Percentiles rank a stretch among this genome's conserved stretches.
Evolutionary conservation across 2,329 filamentous ascomycete species (phyloP).

Genomic region (Colletotrichum orchidophilum): DNA sequence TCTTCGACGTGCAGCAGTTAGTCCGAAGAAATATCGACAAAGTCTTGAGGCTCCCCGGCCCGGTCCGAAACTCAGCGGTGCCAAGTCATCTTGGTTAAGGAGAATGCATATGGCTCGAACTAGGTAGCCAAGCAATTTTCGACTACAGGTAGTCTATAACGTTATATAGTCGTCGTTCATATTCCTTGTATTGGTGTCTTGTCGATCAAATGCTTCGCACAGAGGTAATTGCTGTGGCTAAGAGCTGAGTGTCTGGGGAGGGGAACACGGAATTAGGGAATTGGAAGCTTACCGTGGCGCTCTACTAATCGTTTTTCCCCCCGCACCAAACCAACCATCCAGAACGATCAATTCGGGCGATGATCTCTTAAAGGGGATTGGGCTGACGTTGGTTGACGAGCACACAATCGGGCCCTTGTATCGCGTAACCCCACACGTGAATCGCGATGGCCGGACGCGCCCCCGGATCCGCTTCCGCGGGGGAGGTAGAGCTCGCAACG

Average conservation of each 20-base stretch:
- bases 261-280: not conserved
- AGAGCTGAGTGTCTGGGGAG: not conserved
- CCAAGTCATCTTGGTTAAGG: conserved; percentile 1
- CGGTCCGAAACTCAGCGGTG: not conserved
- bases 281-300: not conserved
- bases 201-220: not conserved
- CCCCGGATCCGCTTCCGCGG: conserved; percentile 22
- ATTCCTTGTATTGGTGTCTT: not conserved
- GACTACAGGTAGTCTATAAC: no score
- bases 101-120: not conserved
- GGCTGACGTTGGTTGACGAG: conserved; percentile 13
- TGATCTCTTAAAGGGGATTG: conserved; percentile 3
- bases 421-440: conserved; percentile 27
- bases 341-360: no score
- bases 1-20: no score
- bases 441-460: not conserved
- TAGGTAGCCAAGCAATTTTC: no score
- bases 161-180: no score
- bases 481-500: not conserved
- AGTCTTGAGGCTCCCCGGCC: not conserved
- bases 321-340: not conserved
- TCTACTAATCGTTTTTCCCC: not conserved
- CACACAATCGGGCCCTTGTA: conserved; percentile 32
- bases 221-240: not conserved
- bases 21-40: no score